phyloP scores from a whole-genome alignment of 2,329 filamentous ascomycete species.

The Dactylellina leptospora region DNA sequence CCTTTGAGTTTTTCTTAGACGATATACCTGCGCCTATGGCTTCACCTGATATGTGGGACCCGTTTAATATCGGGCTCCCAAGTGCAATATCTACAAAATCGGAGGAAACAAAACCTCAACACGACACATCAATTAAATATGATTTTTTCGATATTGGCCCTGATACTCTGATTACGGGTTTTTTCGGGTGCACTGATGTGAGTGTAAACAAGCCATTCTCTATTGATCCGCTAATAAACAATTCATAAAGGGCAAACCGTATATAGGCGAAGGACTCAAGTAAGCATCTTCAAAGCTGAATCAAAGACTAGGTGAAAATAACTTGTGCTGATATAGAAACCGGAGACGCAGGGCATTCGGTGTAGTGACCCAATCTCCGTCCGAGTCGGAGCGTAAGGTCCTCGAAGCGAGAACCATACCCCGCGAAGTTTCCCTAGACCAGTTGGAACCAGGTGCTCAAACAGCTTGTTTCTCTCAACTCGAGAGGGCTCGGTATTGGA shows the following conservation, averaged over 20 bases:
- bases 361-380: slow-evolving; percentile 46
- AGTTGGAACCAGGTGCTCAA: slow-evolving; percentile 38
- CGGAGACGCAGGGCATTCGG: slow-evolving; percentile 51
- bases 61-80: slow-evolving; percentile 9
- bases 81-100: slow-evolving; percentile 9
- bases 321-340: slow-evolving; percentile 46
- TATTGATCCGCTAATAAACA: slow-evolving; percentile 3
- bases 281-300: slow-evolving; percentile 28
- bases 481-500: slow-evolving; percentile 46
- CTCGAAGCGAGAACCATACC: slow-evolving; percentile 12
- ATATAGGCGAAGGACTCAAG: slow-evolving; percentile 49
- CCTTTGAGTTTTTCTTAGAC: slow-evolving; percentile 21
- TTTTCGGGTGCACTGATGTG: slow-evolving; percentile 49
- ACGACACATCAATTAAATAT: slow-evolving; percentile 21
- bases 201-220: not conserved
- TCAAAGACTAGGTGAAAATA: not conserved
- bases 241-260: slow-evolving; percentile 37
- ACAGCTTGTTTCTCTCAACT: slow-evolving; percentile 47
- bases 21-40: slow-evolving; percentile 6
- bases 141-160: slow-evolving; percentile 45
- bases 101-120: slow-evolving; percentile 19
- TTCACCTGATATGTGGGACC: slow-evolving; percentile 32
- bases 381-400: slow-evolving; percentile 22
- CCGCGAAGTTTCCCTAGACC: not conserved
- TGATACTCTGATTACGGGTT: slow-evolving; percentile 32